Percentiles rank a stretch among this genome's conserved stretches.
Conservation (phyloP, 805 yeast genomes). For the Candida dajiaensis region DNA sequence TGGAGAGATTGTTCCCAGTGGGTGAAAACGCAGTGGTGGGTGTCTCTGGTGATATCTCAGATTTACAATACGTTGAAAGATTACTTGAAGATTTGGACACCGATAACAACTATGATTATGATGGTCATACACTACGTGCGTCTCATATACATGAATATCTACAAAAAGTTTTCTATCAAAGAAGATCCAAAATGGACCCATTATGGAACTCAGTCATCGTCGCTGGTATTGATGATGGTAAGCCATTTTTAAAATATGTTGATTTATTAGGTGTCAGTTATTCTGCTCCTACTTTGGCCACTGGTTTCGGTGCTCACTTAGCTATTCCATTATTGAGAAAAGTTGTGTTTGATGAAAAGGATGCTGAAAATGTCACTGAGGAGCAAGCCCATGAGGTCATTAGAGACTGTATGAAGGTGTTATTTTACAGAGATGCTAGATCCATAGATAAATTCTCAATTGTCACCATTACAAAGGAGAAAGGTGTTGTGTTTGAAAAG, state of each 20-base stretch:
- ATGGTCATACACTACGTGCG: slow-evolving; percentile 69
- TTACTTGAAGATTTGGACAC: slow-evolving; percentile 72
- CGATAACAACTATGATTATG: slow-evolving; percentile 72
- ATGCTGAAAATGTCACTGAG: slow-evolving; percentile 61
- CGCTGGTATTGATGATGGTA: slow-evolving; percentile 76
- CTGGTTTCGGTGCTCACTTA: slow-evolving; percentile 94
- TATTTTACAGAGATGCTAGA: slow-evolving; percentile 95
- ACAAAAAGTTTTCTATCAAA: slow-evolving; percentile 73
- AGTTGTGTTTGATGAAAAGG: slow-evolving; percentile 73
- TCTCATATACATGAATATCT: slow-evolving; percentile 84
- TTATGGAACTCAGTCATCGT: slow-evolving; percentile 92
- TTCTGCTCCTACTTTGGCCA: slow-evolving; percentile 82
- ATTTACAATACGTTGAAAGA: slow-evolving; percentile 77
- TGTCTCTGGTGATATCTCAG: slow-evolving; percentile 90
- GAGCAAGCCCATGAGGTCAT: slow-evolving; percentile 74
- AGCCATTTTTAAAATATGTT: slow-evolving; percentile 76
- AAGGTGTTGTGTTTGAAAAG: slow-evolving; percentile 60
- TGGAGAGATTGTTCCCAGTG: slow-evolving; percentile 79
- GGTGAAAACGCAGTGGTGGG: slow-evolving; percentile 90
- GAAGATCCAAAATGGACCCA: slow-evolving; percentile 93
- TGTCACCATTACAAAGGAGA: slow-evolving; percentile 64
- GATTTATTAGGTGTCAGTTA: slow-evolving; percentile 91
- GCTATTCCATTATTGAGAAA: slow-evolving; percentile 90
- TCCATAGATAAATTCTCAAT: slow-evolving; percentile 80
- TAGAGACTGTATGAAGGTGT: slow-evolving; percentile 84